Evolutionary conservation across 768 basidiomycete genomes (phyloP), one percentile per base, ranked within the genome.

Genomic region (Auricularia cornea): DNA sequence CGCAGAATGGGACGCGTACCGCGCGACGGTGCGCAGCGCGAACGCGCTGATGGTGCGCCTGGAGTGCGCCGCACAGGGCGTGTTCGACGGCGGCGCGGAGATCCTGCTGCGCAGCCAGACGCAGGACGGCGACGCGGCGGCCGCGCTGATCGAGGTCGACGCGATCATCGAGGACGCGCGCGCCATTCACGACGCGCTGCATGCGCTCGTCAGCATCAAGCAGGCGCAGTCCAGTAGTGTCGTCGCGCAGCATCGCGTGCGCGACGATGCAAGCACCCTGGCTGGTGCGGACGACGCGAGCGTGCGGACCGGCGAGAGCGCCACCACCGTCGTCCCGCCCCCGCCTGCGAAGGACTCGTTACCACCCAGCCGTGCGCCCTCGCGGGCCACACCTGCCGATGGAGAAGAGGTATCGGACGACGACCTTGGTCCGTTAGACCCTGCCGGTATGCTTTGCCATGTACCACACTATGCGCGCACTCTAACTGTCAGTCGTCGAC

Each of bases 81-180:
- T 91, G 10, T 90, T 88, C 68, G 91, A 93, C 65, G 87, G 90
- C 64, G 80, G 84, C 23, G 77, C 84, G 14, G 75, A 80, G 6
- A 74, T 92, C 33, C 76, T 94, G 51, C 71, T 86, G 48, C 78
- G 81, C 2, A 72, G 84, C 5, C 91, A 30, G 56, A 57, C 56
- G n/a, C 78, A 29, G 14, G 54, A 57, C 54, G 30, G 30, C 54
- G 28, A 29, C 30, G 16, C 44, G 20, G 20, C 44, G 5, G 16
- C 44, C 11, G 28, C 26, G 54, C 16, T 29, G 26, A 10, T 16
- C 26, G 54, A 57, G 30, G 28, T 57, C 6, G 54, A 57, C 16
- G 54, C 54, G 12, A 6, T 57, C 28, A 20, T 57, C 26, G 54
- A 16, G 26, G 54, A 57, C 54, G 54, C 28, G 28, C 54, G 54